Base-by-base conservation (phyloP, 768 basidiomycete genomes). In the Phylloporus sp. region DNA sequence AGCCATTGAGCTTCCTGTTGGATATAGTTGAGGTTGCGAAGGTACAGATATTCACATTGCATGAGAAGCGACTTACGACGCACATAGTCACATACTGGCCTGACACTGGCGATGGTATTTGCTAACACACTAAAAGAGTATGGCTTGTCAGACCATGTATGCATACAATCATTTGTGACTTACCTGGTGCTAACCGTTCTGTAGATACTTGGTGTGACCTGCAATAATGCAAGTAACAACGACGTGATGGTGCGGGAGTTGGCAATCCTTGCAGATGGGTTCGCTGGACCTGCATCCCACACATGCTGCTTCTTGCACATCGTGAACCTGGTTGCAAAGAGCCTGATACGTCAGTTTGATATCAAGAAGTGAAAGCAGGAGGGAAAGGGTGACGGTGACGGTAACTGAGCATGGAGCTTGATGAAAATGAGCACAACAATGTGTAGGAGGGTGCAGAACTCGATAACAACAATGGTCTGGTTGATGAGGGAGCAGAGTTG, bases 251-350 rank as follows among this genome's bases (percentile, higher is more conserved):
- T 61, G 2, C 13, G 36, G 0, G 52, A 67, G 31, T 48, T 70
- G 2, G 32, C 5, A 0, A 20, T 57, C 0, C 50, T 61, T 4
- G 9, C 76, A 0, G 38, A 35, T 0, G 23, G 15, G 0, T 73
- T 70, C 38, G 49, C 51, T 4, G 70, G 70, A 0, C n/a, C 27
- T 75, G 18, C 7, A 45, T 50, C 20, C 27, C 45, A 9, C 50
- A 50, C 7, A 10, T 36, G n/a, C n/a, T n/a, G 18, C 7, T 50
- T 50, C 20, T 20, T 50, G 15, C 50, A 50, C 7, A 10, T 36
- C 2, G 11, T 35, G 4, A 73, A 71, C 38, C 56, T 78, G 0
- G 58, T 72, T 1, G 73, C 70, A 0, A 72, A 73, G n/a, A 45
- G 46, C 76, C 76, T 58, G 71, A 76, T 29, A 29, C 28, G 9